These are phyloP conservation scores for Phycomyces nitens DNA, from an alignment of 192 early-diverging fungal genomes.

Conservation along the genomic window DNA sequence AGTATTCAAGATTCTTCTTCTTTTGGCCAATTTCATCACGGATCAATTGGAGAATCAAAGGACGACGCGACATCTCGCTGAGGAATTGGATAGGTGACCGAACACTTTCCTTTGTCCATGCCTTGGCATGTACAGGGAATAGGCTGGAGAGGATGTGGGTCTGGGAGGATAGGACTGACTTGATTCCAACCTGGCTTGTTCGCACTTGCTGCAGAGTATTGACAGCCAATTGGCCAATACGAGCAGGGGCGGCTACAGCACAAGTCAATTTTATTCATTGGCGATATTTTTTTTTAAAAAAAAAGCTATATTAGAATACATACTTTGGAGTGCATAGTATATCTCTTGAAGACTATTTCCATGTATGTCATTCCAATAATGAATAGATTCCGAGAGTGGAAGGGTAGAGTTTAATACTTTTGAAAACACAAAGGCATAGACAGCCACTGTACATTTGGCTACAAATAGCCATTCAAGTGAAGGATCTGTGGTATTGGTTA, in stretches of 20 bases:
- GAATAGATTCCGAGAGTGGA: conserved; percentile 56
- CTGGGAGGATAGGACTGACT: conserved; percentile 3
- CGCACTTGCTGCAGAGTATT: conserved; percentile 2
- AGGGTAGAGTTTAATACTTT: conserved; percentile 56
- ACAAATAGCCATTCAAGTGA: conserved; percentile 46
- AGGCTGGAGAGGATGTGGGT: conserved; percentile 5
- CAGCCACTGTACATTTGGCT: conserved; percentile 47
- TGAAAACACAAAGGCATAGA: conserved; percentile 56
- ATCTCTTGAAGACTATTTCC: conserved; percentile 38
- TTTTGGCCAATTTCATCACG: conserved; percentile 60
- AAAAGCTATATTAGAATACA: conserved; percentile 6
- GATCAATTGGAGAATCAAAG: conserved; percentile 44
- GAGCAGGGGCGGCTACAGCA: conserved; percentile 17
- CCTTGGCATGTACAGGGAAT: conserved; percentile 25
- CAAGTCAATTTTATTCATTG: conserved; percentile 14
- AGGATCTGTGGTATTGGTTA: not conserved
- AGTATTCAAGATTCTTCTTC: conserved; percentile 38
- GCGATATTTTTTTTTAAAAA: too few relatives aligned
- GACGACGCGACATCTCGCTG: conserved; percentile 22
- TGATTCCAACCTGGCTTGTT: not conserved
- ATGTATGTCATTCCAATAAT: conserved; percentile 62
- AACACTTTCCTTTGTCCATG: conserved; percentile 1
- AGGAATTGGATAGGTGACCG: conserved; percentile 3
- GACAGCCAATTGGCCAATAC: conserved; percentile 5
- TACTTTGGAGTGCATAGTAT: conserved; percentile 49